A percentile compares a stretch with the other conserved stretches of the same genome.
Conservation (phyloP, 768 basidiomycete species). For the Mycena latifolia region DNA sequence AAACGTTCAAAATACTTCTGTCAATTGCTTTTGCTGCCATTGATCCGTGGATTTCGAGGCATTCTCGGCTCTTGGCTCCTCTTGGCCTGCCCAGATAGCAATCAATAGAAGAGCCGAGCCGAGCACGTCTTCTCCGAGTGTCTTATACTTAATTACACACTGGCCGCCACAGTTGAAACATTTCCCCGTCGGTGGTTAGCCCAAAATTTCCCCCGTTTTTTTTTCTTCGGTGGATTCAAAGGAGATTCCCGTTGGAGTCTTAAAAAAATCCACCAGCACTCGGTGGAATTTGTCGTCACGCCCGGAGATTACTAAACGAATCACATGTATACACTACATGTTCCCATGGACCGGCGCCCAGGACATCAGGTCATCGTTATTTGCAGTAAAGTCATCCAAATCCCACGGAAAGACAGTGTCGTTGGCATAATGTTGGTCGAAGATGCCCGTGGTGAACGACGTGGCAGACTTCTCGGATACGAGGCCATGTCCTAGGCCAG, state of each 20-base stretch:
- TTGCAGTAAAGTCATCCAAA: conserved; percentile 4
- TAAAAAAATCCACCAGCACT: too few relatives aligned
- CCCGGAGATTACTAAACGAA: too few relatives aligned
- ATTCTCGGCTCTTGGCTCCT: too few relatives aligned
- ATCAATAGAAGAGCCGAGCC: neutral
- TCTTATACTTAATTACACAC: too few relatives aligned
- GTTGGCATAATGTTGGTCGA: neutral
- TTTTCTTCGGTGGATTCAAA: too few relatives aligned
- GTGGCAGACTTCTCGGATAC: neutral
- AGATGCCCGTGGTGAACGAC: neutral
- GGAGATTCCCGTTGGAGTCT: too few relatives aligned
- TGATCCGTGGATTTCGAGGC: neutral
- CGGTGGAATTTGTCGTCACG: too few relatives aligned
- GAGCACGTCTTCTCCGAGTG: too few relatives aligned
- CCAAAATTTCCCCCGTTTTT: too few relatives aligned
- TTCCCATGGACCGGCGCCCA: conserved; percentile 5
- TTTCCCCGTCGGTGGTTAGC: too few relatives aligned
- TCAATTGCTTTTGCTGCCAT: too few relatives aligned
- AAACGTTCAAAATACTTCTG: neutral
- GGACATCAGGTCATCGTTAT: conserved; percentile 20
- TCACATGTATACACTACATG: neutral
- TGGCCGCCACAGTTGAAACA: too few relatives aligned
- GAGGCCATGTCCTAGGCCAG: neutral
- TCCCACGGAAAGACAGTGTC: conserved; percentile 9
- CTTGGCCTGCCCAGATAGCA: neutral